Conservation (phyloP, 305 asterid species). For the Withania somnifera region DNA sequence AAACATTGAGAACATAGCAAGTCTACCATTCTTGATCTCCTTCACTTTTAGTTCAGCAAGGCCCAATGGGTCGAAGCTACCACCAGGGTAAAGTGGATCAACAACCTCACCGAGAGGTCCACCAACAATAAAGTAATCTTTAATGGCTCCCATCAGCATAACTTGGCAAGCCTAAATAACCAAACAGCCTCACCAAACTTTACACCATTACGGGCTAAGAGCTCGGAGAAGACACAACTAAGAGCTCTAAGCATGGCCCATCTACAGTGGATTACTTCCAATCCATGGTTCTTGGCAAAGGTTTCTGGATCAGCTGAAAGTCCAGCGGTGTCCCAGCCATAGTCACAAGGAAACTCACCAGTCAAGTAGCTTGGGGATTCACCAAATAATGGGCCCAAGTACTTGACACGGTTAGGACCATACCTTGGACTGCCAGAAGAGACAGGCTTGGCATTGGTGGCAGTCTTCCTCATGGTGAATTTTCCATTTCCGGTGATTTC, state of each 20-base stretch:
- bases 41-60: constrained; percentile 17
- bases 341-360: constrained; percentile 20
- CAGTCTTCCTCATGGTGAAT: constrained; percentile 7
- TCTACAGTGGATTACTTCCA: constrained; percentile 17
- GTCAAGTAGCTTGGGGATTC: constrained; percentile 20
- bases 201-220: constrained; percentile 16
- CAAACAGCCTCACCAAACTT: constrained; percentile 21
- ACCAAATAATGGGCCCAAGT: constrained; percentile 22
- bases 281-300: constrained; percentile 13
- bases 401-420: constrained; percentile 15
- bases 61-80: constrained; percentile 15
- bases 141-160: constrained; percentile 14
- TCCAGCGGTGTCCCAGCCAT: constrained; percentile 21
- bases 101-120: constrained; percentile 13
- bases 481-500: constrained; percentile 8
- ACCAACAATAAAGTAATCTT: constrained; percentile 14
- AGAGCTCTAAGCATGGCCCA: constrained; percentile 24
- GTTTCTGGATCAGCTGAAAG: constrained; percentile 19
- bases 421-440: constrained; percentile 13
- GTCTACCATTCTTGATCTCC: constrained; percentile 13
- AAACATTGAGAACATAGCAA: constrained; percentile 14
- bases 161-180: constrained; percentile 21
- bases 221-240: constrained; percentile 14
- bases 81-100: constrained; percentile 14
- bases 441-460: neutral